Conservation (phyloP, 2,329 filamentous ascomycete genomes). For the Venturia pyrina region DNA sequence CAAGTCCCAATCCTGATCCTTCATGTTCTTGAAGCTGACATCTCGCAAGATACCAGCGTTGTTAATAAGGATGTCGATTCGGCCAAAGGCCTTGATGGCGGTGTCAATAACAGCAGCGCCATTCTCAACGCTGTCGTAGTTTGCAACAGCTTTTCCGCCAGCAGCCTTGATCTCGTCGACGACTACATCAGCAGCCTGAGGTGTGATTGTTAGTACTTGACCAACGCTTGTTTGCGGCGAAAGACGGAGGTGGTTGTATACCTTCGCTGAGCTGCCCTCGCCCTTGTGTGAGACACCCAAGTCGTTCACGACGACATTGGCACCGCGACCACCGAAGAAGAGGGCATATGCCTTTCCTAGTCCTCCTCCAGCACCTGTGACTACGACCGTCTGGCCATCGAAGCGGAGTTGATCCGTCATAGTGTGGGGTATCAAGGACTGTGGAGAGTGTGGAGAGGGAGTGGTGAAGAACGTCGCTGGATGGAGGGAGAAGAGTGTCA, state of each 20-base stretch:
- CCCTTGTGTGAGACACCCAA: constrained; percentile 57
- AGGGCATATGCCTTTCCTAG: constrained; percentile 72
- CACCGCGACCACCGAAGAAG: constrained; percentile 87
- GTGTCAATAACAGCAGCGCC: constrained; percentile 92
- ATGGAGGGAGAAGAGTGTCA: no score
- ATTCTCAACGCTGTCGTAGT: constrained; percentile 91
- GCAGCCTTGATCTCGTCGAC: constrained; percentile 75
- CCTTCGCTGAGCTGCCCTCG: constrained; percentile 76
- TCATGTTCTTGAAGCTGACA: constrained; percentile 98
- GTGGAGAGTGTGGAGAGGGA: not conserved
- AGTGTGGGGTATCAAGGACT: not conserved
- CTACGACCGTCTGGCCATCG: constrained; percentile 80
- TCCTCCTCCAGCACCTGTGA: constrained; percentile 77
- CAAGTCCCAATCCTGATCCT: constrained; percentile 91
- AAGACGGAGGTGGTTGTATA: constrained; percentile 31
- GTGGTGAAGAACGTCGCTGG: no score
- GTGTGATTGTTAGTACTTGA: constrained; percentile 5
- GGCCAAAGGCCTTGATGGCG: constrained; percentile 69
- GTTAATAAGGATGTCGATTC: constrained; percentile 92
- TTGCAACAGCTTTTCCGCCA: constrained; percentile 92
- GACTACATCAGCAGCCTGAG: constrained; percentile 69
- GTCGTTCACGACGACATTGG: constrained; percentile 94
- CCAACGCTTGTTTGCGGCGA: not conserved
- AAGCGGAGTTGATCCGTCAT: constrained; percentile 49
- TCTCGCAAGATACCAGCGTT: constrained; percentile 94